Evolutionary conservation across 257 asterid genomes (phyloP), one percentile per base, ranked within the genome.

Genomic region (Fraxinus quadrangulata): DNA sequence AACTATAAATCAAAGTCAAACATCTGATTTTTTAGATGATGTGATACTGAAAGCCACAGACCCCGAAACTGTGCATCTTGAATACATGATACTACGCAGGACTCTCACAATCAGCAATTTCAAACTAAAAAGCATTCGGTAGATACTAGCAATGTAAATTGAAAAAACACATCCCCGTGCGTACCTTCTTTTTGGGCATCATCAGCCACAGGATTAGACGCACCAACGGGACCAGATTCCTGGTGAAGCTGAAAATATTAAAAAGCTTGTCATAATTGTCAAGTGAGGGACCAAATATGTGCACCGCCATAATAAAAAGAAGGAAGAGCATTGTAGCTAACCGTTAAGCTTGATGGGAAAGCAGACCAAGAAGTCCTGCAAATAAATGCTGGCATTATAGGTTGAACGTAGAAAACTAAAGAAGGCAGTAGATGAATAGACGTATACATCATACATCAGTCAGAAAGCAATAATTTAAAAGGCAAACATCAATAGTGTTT

Each of bases 351-450:
- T 28, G 97, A 84, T 40, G 96, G 90, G 42, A 89, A 81, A 73
- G 92, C 77, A 80, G 90, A 86, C 97, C 97, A 93, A 21, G 97
- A 87, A 81, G 85, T 87, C 91, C 98, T 90, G 97, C 84, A 84
- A 79, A 76, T 39, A 80, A 68, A 79, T 49, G 70, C 40, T 67
- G 30, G 47, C 54, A 36, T 65, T 13, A 81, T 80, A 68, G 82
- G 75, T 47, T 59, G 71, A 37, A 39, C 17, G 63, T 39, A 40
- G 13, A 63, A 63, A 42, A 63, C 69, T 63, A 63, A 8, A 63
- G 34, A 63, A 8, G 19, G 51, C 79, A 54, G 34, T 33, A 28
- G 74, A 26, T 70, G 71, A 36, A 74, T 31, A 61, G n/a, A 59
- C 7, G 19, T 24, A 24, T 42, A 70, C 59, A 47, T 13, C 40